These are phyloP conservation scores for Blastobotrys raffinosifermentans DNA, from an alignment of 1,139 yeast genomes.

Conservation along the genomic window DNA sequence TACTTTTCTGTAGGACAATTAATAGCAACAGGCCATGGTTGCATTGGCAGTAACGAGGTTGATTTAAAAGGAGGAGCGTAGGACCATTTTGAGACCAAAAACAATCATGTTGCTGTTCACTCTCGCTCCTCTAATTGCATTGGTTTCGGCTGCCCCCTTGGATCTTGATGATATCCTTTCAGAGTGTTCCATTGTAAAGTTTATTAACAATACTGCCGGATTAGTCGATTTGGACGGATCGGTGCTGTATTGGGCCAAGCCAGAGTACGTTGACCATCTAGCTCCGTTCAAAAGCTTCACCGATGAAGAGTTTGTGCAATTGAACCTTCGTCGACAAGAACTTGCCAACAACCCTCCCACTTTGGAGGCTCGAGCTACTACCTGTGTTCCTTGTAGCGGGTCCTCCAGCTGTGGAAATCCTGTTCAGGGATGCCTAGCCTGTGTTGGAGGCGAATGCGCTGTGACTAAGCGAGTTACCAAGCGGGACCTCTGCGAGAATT, in stretches of 20 bases:
- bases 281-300: neutral
- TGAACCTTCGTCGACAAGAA: too few species aligned
- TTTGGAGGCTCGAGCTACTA: too few species aligned
- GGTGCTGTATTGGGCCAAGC: neutral
- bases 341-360: too few species aligned
- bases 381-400: too few species aligned
- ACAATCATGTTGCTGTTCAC: neutral
- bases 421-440: too few species aligned
- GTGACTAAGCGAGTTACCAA: too few species aligned
- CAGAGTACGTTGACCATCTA: neutral
- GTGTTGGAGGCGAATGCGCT: too few species aligned
- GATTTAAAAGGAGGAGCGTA: too few species aligned
- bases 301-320: neutral
- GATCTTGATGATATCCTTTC: neutral
- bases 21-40: too few species aligned
- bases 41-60: too few species aligned
- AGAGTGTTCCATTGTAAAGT: constrained; percentile 1
- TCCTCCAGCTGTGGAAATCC: too few species aligned
- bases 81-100: neutral
- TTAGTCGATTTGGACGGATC: neutral
- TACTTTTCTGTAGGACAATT: neutral
- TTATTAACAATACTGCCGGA: neutral
- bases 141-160: neutral
- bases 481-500: too few species aligned
- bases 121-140: neutral